A percentile compares a stretch with the other conserved stretches of the same genome.
Evolutionary conservation across 192 early-diverging fungal species (phyloP).

Genomic region (Mortierella alpina): DNA sequence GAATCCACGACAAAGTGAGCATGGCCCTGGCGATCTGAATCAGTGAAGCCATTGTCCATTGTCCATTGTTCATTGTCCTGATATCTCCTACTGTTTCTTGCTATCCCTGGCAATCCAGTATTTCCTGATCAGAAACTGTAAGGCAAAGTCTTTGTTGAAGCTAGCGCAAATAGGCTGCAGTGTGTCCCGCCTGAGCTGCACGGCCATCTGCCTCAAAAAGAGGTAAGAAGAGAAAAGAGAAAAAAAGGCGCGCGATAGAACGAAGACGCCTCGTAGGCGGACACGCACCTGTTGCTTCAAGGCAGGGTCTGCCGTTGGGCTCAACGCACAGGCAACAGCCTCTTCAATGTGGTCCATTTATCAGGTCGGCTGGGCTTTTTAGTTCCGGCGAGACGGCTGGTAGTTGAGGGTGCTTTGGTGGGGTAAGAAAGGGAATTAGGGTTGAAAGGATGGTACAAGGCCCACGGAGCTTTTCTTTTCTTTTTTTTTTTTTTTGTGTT

Average conservation of each 20-base stretch:
- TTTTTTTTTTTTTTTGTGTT: background rate
- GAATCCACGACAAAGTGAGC: too few relatives aligned
- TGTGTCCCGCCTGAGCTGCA: too few relatives aligned
- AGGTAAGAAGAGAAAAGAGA: background rate
- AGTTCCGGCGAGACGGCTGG: background rate
- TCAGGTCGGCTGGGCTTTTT: background rate
- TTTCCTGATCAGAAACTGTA: too few relatives aligned
- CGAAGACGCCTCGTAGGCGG: background rate
- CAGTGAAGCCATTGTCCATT: background rate
- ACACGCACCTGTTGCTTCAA: conserved; percentile 79
- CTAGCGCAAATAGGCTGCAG: too few relatives aligned
- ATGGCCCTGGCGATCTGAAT: too few relatives aligned
- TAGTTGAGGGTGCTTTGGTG: background rate
- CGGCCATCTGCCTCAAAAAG: too few relatives aligned
- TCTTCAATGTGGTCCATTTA: conserved; percentile 80
- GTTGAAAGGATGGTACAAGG: background rate
- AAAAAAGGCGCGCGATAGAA: background rate
- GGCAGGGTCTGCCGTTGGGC: conserved; percentile 72
- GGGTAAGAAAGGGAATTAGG: background rate
- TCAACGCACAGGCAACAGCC: conserved; percentile 82
- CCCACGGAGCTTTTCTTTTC: background rate
- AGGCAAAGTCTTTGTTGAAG: too few relatives aligned
- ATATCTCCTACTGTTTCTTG: too few relatives aligned
- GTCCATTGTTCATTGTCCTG: background rate
- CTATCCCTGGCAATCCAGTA: too few relatives aligned